Base-by-base conservation (phyloP, 1,139 yeast species). In the Insectozyma bohioensis region DNA sequence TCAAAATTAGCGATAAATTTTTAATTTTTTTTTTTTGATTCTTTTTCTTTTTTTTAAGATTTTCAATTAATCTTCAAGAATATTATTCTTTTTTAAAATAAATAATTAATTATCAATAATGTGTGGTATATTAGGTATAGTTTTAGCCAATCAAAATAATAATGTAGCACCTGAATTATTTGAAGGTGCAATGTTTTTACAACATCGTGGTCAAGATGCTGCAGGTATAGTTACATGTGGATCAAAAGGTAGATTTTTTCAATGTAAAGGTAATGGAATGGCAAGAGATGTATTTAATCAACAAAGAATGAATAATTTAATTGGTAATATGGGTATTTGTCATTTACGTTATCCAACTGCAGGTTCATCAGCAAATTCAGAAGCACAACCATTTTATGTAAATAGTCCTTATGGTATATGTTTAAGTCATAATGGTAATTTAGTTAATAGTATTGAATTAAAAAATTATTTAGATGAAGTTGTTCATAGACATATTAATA, bases 191-290 rank as follows among this genome's bases (percentile, higher is more conserved):
- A 80, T 88, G 69, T 92, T 84, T 57, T 70, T 92, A 43, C 99
- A 92, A 58, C 99, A 92, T 57, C 78, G 99, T 54, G 99, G 99
- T 29, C 99, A 92, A 63, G 99, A 92, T 59, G 99, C 99, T 9
- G 97, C 97, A n/a, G 99, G 99, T 43, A 90, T 92, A 40, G 94
- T 87, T 25, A 94, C 98, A 9, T 88, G 97, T 61, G 98, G 97
- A 33, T 69, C 85, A 32, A 80, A 90, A 45, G 99, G 98, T 45
- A 74, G 98, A 40, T 74, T 94, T 38, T 90, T 87, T 65, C 97
- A 92, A 64, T 92, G 97, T 63, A 92, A 92, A 64, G 99, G 99
- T 47, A 92, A 88, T 59, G 99, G 99, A 44, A 87, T 94, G 97
- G 97, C 95, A 37, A 77, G 95, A 51, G 98, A 92, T 54, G 97